Evolutionary conservation across 352 stramenopile genomes (phyloP), one percentile per base, ranked within the genome.

Genomic region (Phytopythium chamaehyphon): DNA sequence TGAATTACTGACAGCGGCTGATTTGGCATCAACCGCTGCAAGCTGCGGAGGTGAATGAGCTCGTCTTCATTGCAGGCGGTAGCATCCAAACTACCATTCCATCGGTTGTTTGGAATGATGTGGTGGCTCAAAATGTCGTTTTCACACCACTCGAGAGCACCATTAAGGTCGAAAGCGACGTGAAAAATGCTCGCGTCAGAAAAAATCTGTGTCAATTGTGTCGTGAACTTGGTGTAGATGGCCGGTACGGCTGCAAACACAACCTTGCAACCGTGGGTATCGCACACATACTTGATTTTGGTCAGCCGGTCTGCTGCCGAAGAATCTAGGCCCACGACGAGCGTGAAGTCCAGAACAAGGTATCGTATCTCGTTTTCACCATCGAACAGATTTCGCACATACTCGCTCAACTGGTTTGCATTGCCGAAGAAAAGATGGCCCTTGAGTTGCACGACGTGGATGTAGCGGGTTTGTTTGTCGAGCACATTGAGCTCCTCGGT

Each of bases 361-460:
- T 63, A 88, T 12, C 58, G 56, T 16, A 90, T 86, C 23, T 39
- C 36, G 35, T 35, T 22, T 24, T 21, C 33, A 3, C 31, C 37
- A 14, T 45, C 48, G 37, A 97, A 81, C 16, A 96, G 55, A 2
- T 75, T 58, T 37, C 84, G 88, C 12, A 97, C 72, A 35, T 86
- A 90, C 47, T 97, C 88, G 42, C 72, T 96, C 8, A 98, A 71
- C 40, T 86, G 74, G 57, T 92, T 92, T 31, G 90, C 73, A 62
- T 98, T 98, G 23, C 90, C 89, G 56, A 96, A 96, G 66, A 96
- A 96, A 42, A 91, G 64, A 19, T 90, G 77, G 5, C 80, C 82
- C 50, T 88, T 83, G 19, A 92, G 66, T 50, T 92, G 81, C 7
- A 91, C 57, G 24, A 84, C 80, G 36, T 94, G 77, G 36, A 98